A percentile compares a stretch with the other conserved stretches of the same genome.
Evolutionary conservation across 1,139 yeast species (phyloP).

Genomic region (Hyphopichia pseudoburtonii): DNA sequence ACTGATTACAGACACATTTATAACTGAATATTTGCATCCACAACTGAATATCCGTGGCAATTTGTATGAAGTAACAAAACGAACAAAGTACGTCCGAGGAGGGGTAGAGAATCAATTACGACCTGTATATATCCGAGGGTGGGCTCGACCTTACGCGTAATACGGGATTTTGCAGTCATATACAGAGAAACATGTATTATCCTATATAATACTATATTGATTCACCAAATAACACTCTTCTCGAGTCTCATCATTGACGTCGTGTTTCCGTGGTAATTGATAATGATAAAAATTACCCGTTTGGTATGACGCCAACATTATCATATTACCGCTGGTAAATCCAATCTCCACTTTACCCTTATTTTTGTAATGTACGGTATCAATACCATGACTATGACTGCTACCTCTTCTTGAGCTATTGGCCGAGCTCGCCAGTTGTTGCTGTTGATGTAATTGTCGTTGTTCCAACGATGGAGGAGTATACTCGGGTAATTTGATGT

Average conservation of each 20-base stretch:
- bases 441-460: conserved; percentile 3
- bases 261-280: conserved; percentile 25
- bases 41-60: too few species aligned
- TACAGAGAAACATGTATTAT: not conserved
- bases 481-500: conserved; percentile 37
- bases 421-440: not conserved
- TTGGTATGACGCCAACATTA: conserved; percentile 40
- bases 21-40: too few species aligned
- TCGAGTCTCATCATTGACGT: conserved; percentile 21
- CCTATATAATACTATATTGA: conserved; percentile 18
- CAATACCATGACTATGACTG: not conserved
- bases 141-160: too few species aligned
- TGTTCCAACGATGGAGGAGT: conserved; percentile 16
- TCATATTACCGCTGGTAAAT: conserved; percentile 28
- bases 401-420: not conserved
- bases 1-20: too few species aligned
- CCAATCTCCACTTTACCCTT: conserved; percentile 38
- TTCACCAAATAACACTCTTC: conserved; percentile 32
- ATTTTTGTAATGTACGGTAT: not conserved
- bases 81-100: too few species aligned
- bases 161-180: not conserved
- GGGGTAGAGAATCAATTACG: too few species aligned
- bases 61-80: too few species aligned
- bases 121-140: too few species aligned
- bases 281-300: conserved; percentile 43